Evolutionary conservation across 352 stramenopile genomes (phyloP).

Genomic region (Globisporangium spiculum): DNA sequence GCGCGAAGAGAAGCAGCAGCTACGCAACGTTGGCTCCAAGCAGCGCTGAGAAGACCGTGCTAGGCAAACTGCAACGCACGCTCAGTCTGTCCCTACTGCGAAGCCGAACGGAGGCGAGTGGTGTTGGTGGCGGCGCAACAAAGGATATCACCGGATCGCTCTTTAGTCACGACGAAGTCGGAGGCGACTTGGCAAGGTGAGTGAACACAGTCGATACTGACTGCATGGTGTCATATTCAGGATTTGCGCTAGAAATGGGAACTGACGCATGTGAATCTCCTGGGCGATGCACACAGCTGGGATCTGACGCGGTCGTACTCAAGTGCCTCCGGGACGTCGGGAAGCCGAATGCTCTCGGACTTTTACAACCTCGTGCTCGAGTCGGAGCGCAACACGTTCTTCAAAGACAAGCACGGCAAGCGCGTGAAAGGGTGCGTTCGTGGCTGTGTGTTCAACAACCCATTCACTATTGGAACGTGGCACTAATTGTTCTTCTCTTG

Average conservation of each 20-base stretch:
- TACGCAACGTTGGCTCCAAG: not conserved
- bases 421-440: slow-evolving; percentile 38
- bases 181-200: slow-evolving; percentile 10
- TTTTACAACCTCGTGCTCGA: slow-evolving; percentile 83
- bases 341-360: slow-evolving; percentile 70
- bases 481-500: not conserved
- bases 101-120: slow-evolving; percentile 8
- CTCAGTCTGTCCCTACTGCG: slow-evolving; percentile 38
- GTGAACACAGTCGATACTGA: not conserved
- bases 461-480: not conserved
- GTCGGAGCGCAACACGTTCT: slow-evolving; percentile 63
- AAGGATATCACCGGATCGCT: not conserved
- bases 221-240: not conserved
- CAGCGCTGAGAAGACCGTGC: slow-evolving; percentile 33
- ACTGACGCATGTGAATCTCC: not conserved
- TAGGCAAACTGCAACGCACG: slow-evolving; percentile 52
- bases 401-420: slow-evolving; percentile 51
- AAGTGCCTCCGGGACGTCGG: slow-evolving; percentile 53
- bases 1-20: slow-evolving; percentile 12
- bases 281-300: slow-evolving; percentile 26
- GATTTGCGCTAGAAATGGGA: not conserved
- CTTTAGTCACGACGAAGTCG: slow-evolving; percentile 11
- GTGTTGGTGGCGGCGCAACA: not conserved
- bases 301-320: slow-evolving; percentile 37
- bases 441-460: not conserved